Evolutionary conservation across 2,329 filamentous ascomycete genomes (phyloP), one percentile per base, ranked within the genome.

Genomic region (Curvularia spicifera): DNA sequence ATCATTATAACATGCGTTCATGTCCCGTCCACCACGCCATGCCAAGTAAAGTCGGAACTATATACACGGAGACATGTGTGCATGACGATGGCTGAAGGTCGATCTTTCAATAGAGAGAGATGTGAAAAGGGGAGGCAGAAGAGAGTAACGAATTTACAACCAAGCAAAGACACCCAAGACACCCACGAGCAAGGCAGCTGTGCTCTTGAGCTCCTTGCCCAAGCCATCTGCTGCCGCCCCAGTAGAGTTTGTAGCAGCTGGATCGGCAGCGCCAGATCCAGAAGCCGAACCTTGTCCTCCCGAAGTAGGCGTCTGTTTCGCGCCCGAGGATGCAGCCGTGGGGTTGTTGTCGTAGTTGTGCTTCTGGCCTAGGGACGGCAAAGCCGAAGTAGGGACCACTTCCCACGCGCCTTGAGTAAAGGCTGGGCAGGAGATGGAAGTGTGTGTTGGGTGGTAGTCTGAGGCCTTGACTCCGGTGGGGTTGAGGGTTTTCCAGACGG

Each of bases 391-490:
- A 15, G 90, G 88, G 66, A 91, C 79, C 3, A 96, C 86, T 20
- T 87, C 81, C 92, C 92, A 97, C 31, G 86, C 85, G 26, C 83
- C 85, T 1, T 82, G 70, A 0, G 90, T 94, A 28, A 86, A 88
- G 1, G 83, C 79, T 7, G 92, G 92, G 76, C 92, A 96, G 2
- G 83, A 78, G 3, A 89, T 86, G 1, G 89, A 85, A 1, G 85
- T 86, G 9, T 82, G 79, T 1, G 79, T 82, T 5, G 88, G 82
- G 22, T 84, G 83, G 78, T 96, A 96, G 28, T 84, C 84, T 1
- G 85, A 83, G 51, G 83, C 84, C 42, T 83, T 82, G 42, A 94
- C 84, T 33, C 91, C 90, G 0, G 86, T 86, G 0, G 92, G 91
- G 7, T 80, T 84, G 52, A 91, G 79, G 4, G 85, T 89, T 6